These are phyloP conservation scores for Hymenochaete sp. DNA, from an alignment of 1,284 basidiomycete species.

Conservation along the genomic window DNA sequence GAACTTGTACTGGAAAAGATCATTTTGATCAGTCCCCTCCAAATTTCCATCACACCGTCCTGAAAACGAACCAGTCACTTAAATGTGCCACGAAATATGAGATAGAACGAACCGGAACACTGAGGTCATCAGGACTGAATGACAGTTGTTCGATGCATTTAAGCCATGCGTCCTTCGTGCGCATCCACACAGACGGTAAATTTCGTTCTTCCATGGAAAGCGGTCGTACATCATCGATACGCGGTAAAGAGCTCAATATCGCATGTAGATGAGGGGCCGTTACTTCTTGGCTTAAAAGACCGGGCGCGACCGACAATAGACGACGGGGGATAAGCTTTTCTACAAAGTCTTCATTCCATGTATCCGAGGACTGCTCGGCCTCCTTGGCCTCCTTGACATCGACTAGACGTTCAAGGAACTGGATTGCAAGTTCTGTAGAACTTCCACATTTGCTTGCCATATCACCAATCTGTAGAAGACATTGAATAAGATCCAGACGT, in stretches of 20 bases:
- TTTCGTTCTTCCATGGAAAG: conserved; percentile 49
- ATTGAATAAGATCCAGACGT: conserved; percentile 6
- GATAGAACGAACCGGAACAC: conserved; percentile 35
- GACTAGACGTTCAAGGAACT: conserved; percentile 18
- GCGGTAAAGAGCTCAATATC: conserved; percentile 32
- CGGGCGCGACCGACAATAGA: conserved; percentile 50
- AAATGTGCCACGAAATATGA: neutral
- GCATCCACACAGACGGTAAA: conserved; percentile 44
- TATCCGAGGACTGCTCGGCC: conserved; percentile 8
- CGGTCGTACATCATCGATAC: conserved; percentile 41
- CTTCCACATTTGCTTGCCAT: conserved; percentile 6
- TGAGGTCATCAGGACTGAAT: conserved; percentile 29
- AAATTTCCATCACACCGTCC: conserved; percentile 34
- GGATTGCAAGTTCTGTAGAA: conserved; percentile 9
- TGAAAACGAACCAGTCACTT: conserved; percentile 17
- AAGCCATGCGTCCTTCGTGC: conserved; percentile 49
- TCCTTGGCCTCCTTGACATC: conserved; percentile 4
- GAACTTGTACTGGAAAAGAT: neutral
- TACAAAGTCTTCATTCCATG: conserved; percentile 34
- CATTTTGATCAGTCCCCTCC: conserved; percentile 31
- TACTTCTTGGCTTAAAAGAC: conserved; percentile 47
- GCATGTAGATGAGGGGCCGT: conserved; percentile 22
- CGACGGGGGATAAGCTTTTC: conserved; percentile 41
- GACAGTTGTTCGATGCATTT: conserved; percentile 37
- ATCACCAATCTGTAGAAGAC: conserved; percentile 4